A percentile compares a stretch with the other conserved stretches of the same genome.
Evolutionary conservation across 2,329 filamentous ascomycete genomes (phyloP).

Genomic region (Geoglossum cookeanum): DNA sequence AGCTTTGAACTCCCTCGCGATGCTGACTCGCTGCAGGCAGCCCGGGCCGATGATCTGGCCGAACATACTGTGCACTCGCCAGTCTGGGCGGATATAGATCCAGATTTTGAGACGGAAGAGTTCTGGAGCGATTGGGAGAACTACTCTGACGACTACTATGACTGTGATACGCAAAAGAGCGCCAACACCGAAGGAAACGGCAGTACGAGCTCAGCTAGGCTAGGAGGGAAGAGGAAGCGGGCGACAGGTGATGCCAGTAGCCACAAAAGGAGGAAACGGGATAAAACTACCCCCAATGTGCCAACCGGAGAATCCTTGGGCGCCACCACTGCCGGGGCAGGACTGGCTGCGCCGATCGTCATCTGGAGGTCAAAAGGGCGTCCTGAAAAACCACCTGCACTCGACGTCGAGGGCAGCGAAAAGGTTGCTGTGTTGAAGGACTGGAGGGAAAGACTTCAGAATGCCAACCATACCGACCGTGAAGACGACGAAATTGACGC

Average conservation of each 20-base stretch:
- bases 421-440: constrained; percentile 3
- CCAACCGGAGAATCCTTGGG: not conserved
- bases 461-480: not conserved
- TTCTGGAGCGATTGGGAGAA: constrained; percentile 23
- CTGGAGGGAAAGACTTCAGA: constrained; percentile 2
- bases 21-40: constrained; percentile 6
- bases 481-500: not conserved
- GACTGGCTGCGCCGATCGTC: not conserved
- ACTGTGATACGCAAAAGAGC: constrained; percentile 7
- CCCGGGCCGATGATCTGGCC: constrained; percentile 21
- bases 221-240: not conserved
- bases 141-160: constrained; percentile 14
- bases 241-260: not conserved
- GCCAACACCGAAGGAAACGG: not conserved
- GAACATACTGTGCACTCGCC: constrained; percentile 22
- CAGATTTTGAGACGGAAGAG: constrained; percentile 20
- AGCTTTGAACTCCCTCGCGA: not conserved
- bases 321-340: not conserved
- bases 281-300: not conserved
- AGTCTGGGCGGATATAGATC: constrained; percentile 19
- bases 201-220: no score
- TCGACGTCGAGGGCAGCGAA: not conserved
- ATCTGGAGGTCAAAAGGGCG: not conserved
- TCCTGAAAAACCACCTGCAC: not conserved
- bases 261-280: not conserved